These are phyloP conservation scores for Ceratocystis eucalypticola DNA, from an alignment of 2,329 filamentous ascomycete species.

Conservation along the genomic window DNA sequence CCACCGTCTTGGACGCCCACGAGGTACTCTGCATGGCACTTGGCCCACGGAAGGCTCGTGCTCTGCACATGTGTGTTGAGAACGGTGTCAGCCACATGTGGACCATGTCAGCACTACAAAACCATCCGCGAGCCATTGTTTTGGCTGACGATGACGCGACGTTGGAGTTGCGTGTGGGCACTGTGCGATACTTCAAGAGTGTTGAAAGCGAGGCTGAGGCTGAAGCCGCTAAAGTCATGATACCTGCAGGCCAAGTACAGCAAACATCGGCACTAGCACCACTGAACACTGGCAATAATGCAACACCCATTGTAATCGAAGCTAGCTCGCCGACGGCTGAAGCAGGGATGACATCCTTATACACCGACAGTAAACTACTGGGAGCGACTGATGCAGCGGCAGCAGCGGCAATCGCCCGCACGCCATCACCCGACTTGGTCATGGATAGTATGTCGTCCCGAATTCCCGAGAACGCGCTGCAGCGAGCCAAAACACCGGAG, in stretches of 20 bases:
- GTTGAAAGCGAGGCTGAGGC: constrained; percentile 51
- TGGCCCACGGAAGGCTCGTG: constrained; percentile 66
- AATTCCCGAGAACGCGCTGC: constrained; percentile 29
- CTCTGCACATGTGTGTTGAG: constrained; percentile 68
- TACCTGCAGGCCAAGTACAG: background rate
- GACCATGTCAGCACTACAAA: constrained; percentile 68
- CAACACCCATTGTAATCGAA: constrained; percentile 31
- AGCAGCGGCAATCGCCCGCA: constrained; percentile 23
- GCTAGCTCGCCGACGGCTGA: constrained; percentile 27
- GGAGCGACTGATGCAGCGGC: background rate
- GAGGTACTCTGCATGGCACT: constrained; percentile 76
- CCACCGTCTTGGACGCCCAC: constrained; percentile 66
- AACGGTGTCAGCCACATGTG: constrained; percentile 81
- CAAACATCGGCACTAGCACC: constrained; percentile 2
- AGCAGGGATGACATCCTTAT: background rate
- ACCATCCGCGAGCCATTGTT: constrained; percentile 69
- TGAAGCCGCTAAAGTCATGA: constrained; percentile 30
- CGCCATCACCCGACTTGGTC: constrained; percentile 36
- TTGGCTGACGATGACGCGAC: constrained; percentile 73
- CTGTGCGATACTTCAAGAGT: constrained; percentile 58
- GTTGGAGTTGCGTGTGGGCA: constrained; percentile 59
- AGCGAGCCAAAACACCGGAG: constrained; percentile 44
- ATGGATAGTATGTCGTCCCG: constrained; percentile 17
- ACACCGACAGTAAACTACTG: background rate
- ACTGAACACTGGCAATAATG: constrained; percentile 22